These are phyloP conservation scores for Mycena chlorophos DNA, from an alignment of 768 basidiomycete genomes.

Conservation along the genomic window DNA sequence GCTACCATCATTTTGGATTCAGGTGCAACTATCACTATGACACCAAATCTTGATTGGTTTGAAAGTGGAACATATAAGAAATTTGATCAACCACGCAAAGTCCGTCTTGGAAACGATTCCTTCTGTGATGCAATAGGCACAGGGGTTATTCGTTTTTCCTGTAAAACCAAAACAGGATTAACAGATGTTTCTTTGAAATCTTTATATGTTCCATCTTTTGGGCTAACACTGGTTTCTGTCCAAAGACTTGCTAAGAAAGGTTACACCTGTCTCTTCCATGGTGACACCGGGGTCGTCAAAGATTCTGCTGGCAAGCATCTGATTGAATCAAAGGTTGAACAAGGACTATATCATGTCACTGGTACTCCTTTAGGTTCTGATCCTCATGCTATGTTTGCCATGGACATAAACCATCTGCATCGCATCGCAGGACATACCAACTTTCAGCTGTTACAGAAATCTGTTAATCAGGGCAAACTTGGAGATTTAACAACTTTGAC, in stretches of 20 bases:
- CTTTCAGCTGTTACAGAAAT: conserved; percentile 5
- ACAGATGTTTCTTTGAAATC: neutral
- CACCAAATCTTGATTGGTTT: neutral
- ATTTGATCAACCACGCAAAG: conserved; percentile 5
- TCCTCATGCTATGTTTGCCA: conserved; percentile 2
- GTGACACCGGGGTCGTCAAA: too few relatives aligned
- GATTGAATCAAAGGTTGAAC: neutral
- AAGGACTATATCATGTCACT: conserved; percentile 15
- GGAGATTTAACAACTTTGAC: conserved; percentile 8
- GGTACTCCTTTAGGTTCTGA: neutral
- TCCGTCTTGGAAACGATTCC: conserved; percentile 18
- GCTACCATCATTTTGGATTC: conserved; percentile 3
- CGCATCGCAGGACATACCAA: conserved; percentile 17
- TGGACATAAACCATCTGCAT: conserved; percentile 20
- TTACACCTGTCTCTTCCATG: conserved; percentile 7
- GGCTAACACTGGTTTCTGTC: conserved; percentile 14
- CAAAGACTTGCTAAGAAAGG: conserved; percentile 4
- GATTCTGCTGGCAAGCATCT: conserved; percentile 2
- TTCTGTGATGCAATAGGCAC: conserved; percentile 7
- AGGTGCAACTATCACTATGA: conserved; percentile 2
- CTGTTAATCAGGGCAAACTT: conserved; percentile 17
- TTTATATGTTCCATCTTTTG: conserved; percentile 13
- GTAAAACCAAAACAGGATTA: neutral
- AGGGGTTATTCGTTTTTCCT: conserved; percentile 6
- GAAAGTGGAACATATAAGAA: too few relatives aligned